Evolutionary conservation across 2,329 filamentous ascomycete species (phyloP), one percentile per base, ranked within the genome.

Genomic region (Aureobasidium sp.): DNA sequence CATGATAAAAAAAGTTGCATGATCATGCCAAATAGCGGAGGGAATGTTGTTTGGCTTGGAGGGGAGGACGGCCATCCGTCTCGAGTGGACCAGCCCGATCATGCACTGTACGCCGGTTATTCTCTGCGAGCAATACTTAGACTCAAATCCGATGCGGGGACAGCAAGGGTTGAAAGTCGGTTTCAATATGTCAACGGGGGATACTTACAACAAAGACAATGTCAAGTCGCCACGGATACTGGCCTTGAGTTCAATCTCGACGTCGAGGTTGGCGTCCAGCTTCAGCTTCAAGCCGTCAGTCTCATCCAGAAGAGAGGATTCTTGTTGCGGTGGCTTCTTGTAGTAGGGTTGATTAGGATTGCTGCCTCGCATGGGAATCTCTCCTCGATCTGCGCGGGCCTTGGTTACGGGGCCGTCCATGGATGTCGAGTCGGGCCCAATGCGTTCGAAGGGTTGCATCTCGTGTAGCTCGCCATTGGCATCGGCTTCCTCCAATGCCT

Each of bases 171-270:
- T 32, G 48, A n/a, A 32, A 32, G 38, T 52, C 35, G 22, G 24
- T 16, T 41, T 6, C 21, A 14, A 19, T 14, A 12, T 19, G 6
- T 1, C 19, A 22, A 38, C 5, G n/a, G 22, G 22, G 29, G 21
- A 27, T 34, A 83, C 81, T 75, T 78, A 88, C 85, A 86, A 80
- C 64, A 93, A 76, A 59, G 83, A 85, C 59, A 93, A 70, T 29
- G 87, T 90, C 59, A 94, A 71, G 71, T 94, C 89, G 64, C 89
- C 89, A 62, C 90, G 83, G 59, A 93, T 90, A 68, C 85, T 84
- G 17, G 88, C 88, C 76, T 93, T 93, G 57, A 93, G 77, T 62
- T 89, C 85, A 57, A 93, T 87, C 69, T 93, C 88, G 45, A 93
- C 78, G 60, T 93, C 88, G 54, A 93, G 74, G 68, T 90, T 90